Evolutionary conservation across 306 rosid genomes (phyloP).

Genomic region (Vigna reflexopilosa): DNA sequence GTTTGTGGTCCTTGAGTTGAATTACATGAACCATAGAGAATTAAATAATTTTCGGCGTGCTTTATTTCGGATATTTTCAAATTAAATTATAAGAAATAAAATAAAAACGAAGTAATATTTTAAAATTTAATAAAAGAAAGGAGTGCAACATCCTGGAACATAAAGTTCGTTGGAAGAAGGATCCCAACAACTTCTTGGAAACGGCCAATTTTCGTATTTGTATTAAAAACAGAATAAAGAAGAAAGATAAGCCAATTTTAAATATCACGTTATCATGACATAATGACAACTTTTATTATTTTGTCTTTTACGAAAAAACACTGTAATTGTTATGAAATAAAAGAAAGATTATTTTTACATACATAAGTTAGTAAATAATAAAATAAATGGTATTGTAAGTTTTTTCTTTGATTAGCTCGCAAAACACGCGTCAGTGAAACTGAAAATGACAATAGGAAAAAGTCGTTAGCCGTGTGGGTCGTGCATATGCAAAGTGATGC

Average conservation of each 20-base stretch:
- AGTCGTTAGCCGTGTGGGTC: neutral
- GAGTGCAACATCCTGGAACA: neutral
- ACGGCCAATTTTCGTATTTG: neutral
- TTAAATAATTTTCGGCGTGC: too few species aligned
- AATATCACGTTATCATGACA: too few species aligned
- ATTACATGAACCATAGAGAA: too few species aligned
- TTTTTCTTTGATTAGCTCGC: neutral
- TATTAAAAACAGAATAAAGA: neutral
- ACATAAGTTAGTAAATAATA: neutral
- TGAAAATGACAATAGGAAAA: neutral
- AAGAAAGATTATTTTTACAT: too few species aligned
- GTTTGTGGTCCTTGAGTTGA: too few species aligned
- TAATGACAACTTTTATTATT: neutral
- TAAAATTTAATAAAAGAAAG: neutral
- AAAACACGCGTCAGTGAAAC: neutral
- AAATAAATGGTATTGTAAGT: neutral
- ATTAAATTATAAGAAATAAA: too few species aligned
- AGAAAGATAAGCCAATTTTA: neutral
- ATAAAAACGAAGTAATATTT: too few species aligned
- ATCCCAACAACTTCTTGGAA: neutral
- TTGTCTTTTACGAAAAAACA: too few species aligned
- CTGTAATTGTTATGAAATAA: too few species aligned
- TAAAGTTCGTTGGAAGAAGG: neutral
- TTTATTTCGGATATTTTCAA: too few species aligned
- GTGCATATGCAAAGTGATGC: neutral